phyloP scores from a whole-genome alignment of 306 rosid genomes.

The Cucumis cinereus region DNA sequence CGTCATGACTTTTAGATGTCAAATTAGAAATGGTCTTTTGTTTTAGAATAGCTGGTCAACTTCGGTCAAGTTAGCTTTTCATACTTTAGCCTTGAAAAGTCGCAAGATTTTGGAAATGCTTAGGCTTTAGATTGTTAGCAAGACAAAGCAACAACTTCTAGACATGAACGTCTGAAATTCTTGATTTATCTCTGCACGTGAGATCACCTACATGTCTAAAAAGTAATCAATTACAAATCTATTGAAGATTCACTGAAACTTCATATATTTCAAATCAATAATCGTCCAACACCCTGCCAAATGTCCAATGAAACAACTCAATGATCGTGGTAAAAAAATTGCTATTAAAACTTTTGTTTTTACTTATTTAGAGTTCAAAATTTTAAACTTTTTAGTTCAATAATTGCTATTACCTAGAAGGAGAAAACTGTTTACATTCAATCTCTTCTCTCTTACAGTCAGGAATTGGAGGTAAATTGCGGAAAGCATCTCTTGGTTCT shows the following conservation, averaged over 20 bases:
- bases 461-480: conserved; percentile 42
- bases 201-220: background rate
- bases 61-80: background rate
- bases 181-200: background rate
- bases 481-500: conserved; percentile 86
- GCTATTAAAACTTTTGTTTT: background rate
- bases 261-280: background rate
- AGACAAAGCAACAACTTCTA: background rate
- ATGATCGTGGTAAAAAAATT: no score
- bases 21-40: background rate
- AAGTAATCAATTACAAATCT: background rate
- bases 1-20: background rate
- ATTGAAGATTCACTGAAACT: background rate
- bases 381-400: background rate
- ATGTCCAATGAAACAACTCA: background rate
- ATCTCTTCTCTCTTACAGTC: conserved; percentile 38
- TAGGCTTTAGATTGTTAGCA: background rate
- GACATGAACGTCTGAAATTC: background rate
- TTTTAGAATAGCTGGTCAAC: background rate
- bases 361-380: background rate
- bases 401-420: conserved; percentile 5
- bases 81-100: background rate
- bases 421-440: conserved; percentile 19
- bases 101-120: background rate
- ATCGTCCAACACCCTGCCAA: background rate